Percentiles rank a stretch among this genome's conserved stretches.
phyloP scores from a whole-genome alignment of 2,329 filamentous ascomycete genomes.

The Paecilomyces sp. region DNA sequence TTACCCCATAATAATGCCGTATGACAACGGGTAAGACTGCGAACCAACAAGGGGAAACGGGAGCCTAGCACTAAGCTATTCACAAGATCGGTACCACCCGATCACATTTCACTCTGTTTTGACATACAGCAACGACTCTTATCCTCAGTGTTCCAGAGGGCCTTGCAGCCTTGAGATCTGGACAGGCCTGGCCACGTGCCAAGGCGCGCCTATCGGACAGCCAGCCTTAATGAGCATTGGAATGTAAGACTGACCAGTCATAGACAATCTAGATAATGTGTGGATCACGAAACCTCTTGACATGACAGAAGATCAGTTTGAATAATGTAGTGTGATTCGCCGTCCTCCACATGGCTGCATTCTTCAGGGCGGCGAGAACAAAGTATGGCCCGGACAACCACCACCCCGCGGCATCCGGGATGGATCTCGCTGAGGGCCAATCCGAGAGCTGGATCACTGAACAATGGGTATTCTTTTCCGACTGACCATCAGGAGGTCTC shows the following conservation, averaged over 20 bases:
- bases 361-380: not conserved
- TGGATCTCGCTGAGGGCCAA: not conserved
- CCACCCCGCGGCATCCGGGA: not conserved
- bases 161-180: not conserved
- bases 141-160: not conserved
- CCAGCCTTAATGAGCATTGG: not conserved
- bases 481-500: not conserved
- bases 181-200: not conserved
- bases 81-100: not conserved
- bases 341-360: not conserved
- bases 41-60: not conserved
- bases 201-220: not conserved
- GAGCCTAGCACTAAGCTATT: not conserved
- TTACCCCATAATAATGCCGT: not conserved
- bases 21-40: not conserved
- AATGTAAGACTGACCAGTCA: not conserved
- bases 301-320: not conserved
- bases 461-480: not conserved
- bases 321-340: not conserved
- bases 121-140: not conserved
- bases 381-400: not conserved
- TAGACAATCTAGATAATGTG: not conserved
- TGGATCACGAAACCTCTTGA: not conserved
- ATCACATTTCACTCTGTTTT: not conserved
- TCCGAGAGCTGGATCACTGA: not conserved